Evolutionary conservation across 495 filamentous ascomycete genomes (phyloP).

Genomic region (Penicillium alfredii): DNA sequence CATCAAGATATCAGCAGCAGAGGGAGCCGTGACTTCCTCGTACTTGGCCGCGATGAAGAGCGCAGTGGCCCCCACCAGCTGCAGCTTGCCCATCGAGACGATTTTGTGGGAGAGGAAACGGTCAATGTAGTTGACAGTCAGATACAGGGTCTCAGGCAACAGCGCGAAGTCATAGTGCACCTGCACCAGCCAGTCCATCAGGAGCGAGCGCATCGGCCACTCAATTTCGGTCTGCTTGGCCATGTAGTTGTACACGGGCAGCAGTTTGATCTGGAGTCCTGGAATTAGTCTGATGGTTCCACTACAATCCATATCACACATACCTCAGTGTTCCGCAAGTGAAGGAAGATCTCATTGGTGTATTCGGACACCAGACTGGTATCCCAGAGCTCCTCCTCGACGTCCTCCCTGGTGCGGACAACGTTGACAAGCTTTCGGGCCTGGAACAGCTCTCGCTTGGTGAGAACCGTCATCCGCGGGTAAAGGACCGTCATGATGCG

Average conservation of each 20-base stretch:
- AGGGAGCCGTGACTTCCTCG: conserved; percentile 95
- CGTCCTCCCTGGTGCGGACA: conserved; percentile 52
- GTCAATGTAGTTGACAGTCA: conserved; percentile 92
- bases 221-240: conserved; percentile 93
- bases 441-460: conserved; percentile 55
- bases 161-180: conserved; percentile 88
- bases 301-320: conserved; percentile 17
- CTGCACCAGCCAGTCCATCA: conserved; percentile 98
- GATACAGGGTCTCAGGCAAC: conserved; percentile 89
- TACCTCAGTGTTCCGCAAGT: conserved; percentile 89
- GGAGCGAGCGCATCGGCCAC: conserved; percentile 96
- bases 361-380: conserved; percentile 99
- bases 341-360: conserved; percentile 86
- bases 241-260: conserved; percentile 92
- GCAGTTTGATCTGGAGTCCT: conserved; percentile 76
- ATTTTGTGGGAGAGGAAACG: conserved; percentile 93
- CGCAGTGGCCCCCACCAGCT: conserved; percentile 93
- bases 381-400: conserved; percentile 85
- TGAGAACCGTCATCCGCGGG: conserved; percentile 40
- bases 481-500: conserved; percentile 72
- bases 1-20: conserved; percentile 90
- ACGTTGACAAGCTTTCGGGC: conserved; percentile 64
- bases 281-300: no score
- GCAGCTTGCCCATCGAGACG: conserved; percentile 88
- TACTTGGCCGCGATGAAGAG: conserved; percentile 97